Evolutionary conservation across 192 early-diverging fungal genomes (phyloP).

Genomic region (Haplosporangium gracile): DNA sequence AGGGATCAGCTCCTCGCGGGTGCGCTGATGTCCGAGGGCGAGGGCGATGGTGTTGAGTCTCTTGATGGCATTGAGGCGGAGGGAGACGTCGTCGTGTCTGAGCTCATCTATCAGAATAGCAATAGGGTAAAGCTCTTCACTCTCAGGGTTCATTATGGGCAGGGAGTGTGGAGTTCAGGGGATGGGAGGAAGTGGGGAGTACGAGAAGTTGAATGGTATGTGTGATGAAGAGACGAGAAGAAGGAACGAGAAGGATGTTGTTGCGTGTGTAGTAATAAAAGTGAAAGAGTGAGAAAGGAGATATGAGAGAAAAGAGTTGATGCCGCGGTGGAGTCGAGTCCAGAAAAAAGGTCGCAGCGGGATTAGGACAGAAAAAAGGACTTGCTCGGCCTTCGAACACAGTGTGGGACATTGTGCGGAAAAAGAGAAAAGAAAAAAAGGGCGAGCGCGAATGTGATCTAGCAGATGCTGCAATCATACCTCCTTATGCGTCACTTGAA

Average conservation of each 20-base stretch:
- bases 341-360: not conserved
- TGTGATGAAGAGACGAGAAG: not conserved
- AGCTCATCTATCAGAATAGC: conserved; percentile 94
- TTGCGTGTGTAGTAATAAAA: not conserved
- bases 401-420: not conserved
- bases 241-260: not conserved
- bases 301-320: not conserved
- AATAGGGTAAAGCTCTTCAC: conserved; percentile 81
- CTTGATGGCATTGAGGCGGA: conserved; percentile 87
- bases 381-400: too few species aligned
- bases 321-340: not conserved
- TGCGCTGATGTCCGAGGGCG: conserved; percentile 94
- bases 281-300: not conserved
- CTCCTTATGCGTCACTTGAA: not conserved
- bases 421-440: not conserved
- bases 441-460: conserved; percentile 2
- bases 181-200: not conserved
- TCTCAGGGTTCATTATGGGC: conserved; percentile 58
- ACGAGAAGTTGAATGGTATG: not conserved
- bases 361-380: too few species aligned
- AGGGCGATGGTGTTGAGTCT: conserved; percentile 88
- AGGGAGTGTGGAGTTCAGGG: not conserved
- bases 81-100: conserved; percentile 90
- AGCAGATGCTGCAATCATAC: not conserved
- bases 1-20: conserved; percentile 95